These are phyloP conservation scores for Gentiana macrophylla DNA, from an alignment of 257 asterid species.

Conservation along the genomic window DNA sequence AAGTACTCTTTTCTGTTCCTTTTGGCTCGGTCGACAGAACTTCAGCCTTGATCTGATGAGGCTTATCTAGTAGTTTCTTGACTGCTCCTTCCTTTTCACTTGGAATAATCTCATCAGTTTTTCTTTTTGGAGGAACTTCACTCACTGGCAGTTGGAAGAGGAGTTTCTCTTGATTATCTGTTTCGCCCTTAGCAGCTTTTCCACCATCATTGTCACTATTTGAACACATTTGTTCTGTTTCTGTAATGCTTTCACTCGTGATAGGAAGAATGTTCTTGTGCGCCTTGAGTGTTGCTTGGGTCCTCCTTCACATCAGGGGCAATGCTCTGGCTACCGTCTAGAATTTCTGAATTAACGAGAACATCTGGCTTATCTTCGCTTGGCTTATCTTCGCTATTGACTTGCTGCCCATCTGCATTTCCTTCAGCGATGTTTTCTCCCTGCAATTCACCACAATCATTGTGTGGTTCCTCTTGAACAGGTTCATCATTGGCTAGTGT, in stretches of 20 bases:
- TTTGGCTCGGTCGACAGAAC: constrained; percentile 18
- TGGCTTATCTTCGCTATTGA: not conserved
- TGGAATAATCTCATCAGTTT: constrained; percentile 7
- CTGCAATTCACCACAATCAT: constrained; percentile 17
- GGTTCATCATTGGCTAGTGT: constrained; percentile 1
- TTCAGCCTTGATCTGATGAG: constrained; percentile 21
- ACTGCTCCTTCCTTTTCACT: constrained; percentile 19
- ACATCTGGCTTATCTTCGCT: not conserved
- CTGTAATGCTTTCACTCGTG: constrained; percentile 1
- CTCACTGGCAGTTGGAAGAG: constrained; percentile 27
- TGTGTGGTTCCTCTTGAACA: constrained; percentile 10
- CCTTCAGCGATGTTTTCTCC: constrained; percentile 12
- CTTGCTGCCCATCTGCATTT: constrained; percentile 8
- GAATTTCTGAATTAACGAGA: constrained; percentile 3
- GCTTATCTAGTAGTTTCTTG: constrained; percentile 15
- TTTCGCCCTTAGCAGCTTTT: constrained; percentile 12
- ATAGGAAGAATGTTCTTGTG: too few relatives aligned
- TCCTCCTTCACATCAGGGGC: constrained; percentile 6
- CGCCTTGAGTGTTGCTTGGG: not conserved
- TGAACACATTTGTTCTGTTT: constrained; percentile 13
- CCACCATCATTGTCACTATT: constrained; percentile 19
- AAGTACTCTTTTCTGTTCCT: constrained; percentile 8
- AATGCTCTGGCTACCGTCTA: constrained; percentile 4
- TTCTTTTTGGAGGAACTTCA: constrained; percentile 25
- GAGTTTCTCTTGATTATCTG: constrained; percentile 21